Base-by-base conservation (phyloP, 163 green algal genomes). In the Prototheca cutis region DNA sequence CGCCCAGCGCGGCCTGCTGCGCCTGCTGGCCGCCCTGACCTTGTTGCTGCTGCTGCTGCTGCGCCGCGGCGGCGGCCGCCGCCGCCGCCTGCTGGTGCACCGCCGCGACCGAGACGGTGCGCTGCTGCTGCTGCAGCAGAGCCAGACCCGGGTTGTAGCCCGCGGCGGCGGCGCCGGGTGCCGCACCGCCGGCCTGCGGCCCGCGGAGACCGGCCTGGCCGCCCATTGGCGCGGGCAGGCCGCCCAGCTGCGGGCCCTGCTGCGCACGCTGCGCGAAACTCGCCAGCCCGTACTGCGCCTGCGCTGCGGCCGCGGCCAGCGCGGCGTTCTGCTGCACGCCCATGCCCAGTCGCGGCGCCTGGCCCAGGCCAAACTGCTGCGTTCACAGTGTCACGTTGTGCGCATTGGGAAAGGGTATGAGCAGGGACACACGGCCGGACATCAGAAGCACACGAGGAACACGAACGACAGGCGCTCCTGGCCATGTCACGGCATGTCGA, bases 321-420 rank as follows among this genome's bases (percentile, higher is more conserved):
- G 55, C 33, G 10, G 27, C 18, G 32, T 65, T 30, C 53, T 67
- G 60, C 60, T 60, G 48, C 23, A 10, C 45, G 13, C 31, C 25
- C 57, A 70, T 24, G 51, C 55, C 55, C 42, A 70, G 15, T 6
- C 63, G 63, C 30, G 30, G 42, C 29, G 27, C 40, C 56, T 56
- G 56, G 25, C 31, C 48, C 48, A 65, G 48, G 23, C 58, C 58
- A 39, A 67, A 39, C 47, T 65, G n/a, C n/a, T n/a, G n/a, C n/a
- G n/a, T n/a, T n/a, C n/a, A n/a, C n/a, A n/a, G n/a, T n/a, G n/a
- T n/a, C n/a, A n/a, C n/a, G n/a, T n/a, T n/a, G n/a, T n/a, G n/a
- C n/a, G n/a, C n/a, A n/a, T n/a, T n/a, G n/a, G n/a, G n/a, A n/a
- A n/a, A n/a, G n/a, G n/a, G n/a, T n/a, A n/a, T n/a, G n/a, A n/a